Evolutionary conservation across 2,329 filamentous ascomycete species (phyloP), one percentile per base, ranked within the genome.

Genomic region (Talaromyces sp.): DNA sequence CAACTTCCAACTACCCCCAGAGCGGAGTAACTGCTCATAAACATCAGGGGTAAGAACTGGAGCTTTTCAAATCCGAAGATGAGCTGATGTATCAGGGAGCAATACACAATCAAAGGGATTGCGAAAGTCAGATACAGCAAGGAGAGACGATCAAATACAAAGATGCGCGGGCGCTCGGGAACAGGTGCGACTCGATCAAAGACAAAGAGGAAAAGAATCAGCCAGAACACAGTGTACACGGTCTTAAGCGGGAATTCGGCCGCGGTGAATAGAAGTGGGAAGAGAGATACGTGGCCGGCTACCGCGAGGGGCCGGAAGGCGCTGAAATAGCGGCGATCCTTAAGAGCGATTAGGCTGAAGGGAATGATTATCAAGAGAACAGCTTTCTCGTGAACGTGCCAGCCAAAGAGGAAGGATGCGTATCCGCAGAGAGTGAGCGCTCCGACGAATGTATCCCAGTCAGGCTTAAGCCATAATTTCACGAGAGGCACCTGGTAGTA

Each of bases 351-450:
- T 56, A 99, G 82, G 63, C 90, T 95, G 78, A 97, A 97, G 0
- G 94, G 94, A 44, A 97, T 89, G 61, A 99, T 91, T 67, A 97
- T 88, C 17, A 97, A 83, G 19, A 99, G 82, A 52, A 99, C 89
- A 1, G 94, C 94, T 74, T 99, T 99, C 70, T 99, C 94, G 66
- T 99, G 94, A 8, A 99, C 94, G 68, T 99, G 94, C 91, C 93
- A 99, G 51, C 94, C 93, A 64, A 97, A 97, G 9, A 99, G 81
- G 76, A 99, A 99, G 0, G 93, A 97, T 0, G 93, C 89, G 69
- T 97, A 99, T 53, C 90, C 94, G 67, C 94, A 97, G 14, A 97
- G 84, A 0, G 93, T 97, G 40, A 96, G 83, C 0, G 91, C 88
- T 3, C 91, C 91, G 37, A 97, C 83, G 69, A 99, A 97, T 51